Conservation (phyloP, 352 stramenopile species). For the Pythium folliculosum region DNA sequence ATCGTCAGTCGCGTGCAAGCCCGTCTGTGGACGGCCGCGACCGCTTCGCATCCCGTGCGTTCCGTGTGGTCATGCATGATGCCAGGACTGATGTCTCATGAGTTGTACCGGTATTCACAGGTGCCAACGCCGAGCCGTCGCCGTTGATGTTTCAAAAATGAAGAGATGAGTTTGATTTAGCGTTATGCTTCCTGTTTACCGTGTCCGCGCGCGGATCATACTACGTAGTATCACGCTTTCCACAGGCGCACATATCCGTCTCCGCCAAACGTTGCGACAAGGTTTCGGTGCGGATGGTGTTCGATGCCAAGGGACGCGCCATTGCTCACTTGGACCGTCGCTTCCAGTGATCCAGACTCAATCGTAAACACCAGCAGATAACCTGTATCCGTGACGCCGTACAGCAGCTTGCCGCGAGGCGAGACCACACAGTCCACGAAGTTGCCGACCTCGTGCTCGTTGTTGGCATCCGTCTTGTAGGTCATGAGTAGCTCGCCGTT, state of each 20-base stretch:
- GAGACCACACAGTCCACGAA: conserved; percentile 89
- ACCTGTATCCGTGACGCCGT: conserved; percentile 86
- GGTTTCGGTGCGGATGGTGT: conserved; percentile 89
- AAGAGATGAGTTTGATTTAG: not conserved
- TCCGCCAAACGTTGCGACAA: conserved; percentile 87
- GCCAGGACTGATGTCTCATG: no score
- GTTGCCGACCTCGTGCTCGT: conserved; percentile 65
- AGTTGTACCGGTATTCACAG: not conserved
- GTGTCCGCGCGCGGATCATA: no score
- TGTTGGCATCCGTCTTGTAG: conserved; percentile 66
- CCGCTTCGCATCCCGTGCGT: conserved; percentile 1
- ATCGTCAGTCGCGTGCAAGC: not conserved
- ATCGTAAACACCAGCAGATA: conserved; percentile 75
- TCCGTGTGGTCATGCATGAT: no score
- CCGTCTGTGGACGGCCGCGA: not conserved
- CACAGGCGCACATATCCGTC: conserved; percentile 85
- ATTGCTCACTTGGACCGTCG: conserved; percentile 82
- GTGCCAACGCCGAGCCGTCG: conserved; percentile 29
- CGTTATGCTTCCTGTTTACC: no score
- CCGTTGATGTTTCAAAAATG: conserved; percentile 52
- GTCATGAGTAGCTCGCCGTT: conserved; percentile 58
- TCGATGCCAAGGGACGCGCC: conserved; percentile 76
- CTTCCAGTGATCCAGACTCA: conserved; percentile 60
- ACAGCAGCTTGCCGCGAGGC: conserved; percentile 83
- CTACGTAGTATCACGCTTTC: conserved; percentile 52